Conservation (phyloP, 805 yeast genomes). For the Myxozyma melibiosi region DNA sequence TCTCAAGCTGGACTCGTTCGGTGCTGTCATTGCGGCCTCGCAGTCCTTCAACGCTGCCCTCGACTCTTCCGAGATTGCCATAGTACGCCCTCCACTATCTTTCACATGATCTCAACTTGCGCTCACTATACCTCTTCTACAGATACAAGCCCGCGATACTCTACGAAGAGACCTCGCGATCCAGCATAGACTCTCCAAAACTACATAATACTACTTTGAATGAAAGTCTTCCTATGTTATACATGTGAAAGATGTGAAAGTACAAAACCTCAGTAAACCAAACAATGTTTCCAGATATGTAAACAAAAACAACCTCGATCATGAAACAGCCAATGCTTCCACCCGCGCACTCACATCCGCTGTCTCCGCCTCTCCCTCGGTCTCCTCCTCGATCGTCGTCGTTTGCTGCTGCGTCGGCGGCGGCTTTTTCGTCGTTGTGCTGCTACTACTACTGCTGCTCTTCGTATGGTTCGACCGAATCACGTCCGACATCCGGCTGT, state of each 20-base stretch:
- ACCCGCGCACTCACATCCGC: neutral
- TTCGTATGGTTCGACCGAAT: conserved; percentile 16
- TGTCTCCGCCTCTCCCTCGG: conserved; percentile 6
- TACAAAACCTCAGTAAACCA: neutral
- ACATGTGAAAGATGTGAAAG: neutral
- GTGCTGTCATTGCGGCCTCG: conserved; percentile 5
- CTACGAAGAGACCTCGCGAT: conserved; percentile 13
- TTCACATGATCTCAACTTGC: neutral
- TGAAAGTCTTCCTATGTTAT: neutral
- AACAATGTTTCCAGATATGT: neutral
- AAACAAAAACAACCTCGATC: neutral
- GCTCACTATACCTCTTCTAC: neutral
- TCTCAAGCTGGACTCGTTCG: neutral
- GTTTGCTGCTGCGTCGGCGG: no score
- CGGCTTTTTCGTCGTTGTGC: neutral
- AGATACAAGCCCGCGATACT: conserved; percentile 25
- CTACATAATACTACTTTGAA: neutral
- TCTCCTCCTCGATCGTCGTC: conserved; percentile 4
- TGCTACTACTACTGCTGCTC: neutral
- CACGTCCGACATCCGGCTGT: conserved; percentile 19
- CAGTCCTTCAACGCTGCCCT: conserved; percentile 18
- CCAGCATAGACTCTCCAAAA: neutral
- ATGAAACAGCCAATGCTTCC: conserved; percentile 1
- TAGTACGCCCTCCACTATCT: conserved; percentile 4
- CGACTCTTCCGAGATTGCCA: conserved; percentile 21